Conservation (phyloP, 768 basidiomycete genomes). For the Boletus rubroflammeus region DNA sequence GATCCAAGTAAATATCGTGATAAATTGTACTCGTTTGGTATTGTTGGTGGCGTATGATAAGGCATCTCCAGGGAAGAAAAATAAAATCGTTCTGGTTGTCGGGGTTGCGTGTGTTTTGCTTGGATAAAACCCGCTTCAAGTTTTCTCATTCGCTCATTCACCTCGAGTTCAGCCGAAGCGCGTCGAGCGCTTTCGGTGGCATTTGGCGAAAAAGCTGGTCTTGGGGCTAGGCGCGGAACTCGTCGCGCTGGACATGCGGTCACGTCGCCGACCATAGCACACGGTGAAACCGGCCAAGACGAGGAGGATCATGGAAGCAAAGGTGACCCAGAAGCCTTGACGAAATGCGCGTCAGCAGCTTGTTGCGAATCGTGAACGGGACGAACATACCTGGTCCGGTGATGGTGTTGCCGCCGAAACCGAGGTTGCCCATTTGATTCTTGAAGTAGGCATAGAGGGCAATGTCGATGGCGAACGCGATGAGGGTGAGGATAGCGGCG, state of each 20-base stretch:
- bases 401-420: conserved; percentile 40
- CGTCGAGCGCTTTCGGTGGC: conserved; percentile 34
- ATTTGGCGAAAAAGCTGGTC: conserved; percentile 32
- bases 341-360: not conserved
- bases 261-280: conserved; percentile 61
- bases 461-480: conserved; percentile 76
- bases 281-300: conserved; percentile 65
- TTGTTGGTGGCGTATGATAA: not conserved
- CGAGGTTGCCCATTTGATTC: conserved; percentile 52
- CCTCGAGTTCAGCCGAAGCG: not conserved
- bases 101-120: not conserved
- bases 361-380: not conserved
- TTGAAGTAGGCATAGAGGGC: conserved; percentile 63
- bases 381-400: conserved; percentile 57
- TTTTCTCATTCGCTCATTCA: no score
- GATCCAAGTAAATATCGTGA: conserved; percentile 8
- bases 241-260: conserved; percentile 44
- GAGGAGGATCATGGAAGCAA: conserved; percentile 60
- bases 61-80: not conserved
- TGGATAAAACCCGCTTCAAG: not conserved
- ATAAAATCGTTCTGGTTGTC: not conserved
- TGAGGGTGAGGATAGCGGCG: conserved; percentile 61
- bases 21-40: conserved; percentile 4
- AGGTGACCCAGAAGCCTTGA: conserved; percentile 75
- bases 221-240: conserved; percentile 21